Base-by-base conservation (phyloP, 2,329 filamentous ascomycete species). In the Neonectria hederae region DNA sequence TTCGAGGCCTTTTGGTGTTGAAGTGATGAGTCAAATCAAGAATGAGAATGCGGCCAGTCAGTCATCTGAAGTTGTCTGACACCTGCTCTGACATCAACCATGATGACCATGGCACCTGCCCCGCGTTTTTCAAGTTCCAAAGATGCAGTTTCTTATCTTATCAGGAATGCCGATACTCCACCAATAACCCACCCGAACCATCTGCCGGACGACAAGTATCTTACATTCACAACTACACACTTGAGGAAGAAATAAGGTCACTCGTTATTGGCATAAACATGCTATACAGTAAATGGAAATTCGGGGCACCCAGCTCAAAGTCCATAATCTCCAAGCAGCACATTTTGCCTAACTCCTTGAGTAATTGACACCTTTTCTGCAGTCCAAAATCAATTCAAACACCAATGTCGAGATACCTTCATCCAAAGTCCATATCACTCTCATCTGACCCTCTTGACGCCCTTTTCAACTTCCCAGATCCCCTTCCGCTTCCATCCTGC, bases 61-160 rank as follows among this genome's bases (percentile, higher is more conserved):
- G 35, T 38, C 35, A 38, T 38, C 14, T 8, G n/a, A 19, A 9
- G 46, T 28, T 28, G 46, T n/a, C 35, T 38, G 35, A 3, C 22
- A 8, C 45, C 22, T 43, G 19, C 40, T 8, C 21, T 66, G 79
- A 42, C n/a, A 13, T 30, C 26, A 26, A 14, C 22, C 22, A 24
- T 28, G 28, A 10, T 9, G n/a, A n/a, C n/a, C n/a, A n/a, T 65
- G 79, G 81, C 83, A 58, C 68, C 79, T 38, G 22, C 19, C 21
- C 32, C n/a, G 26, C 19, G 54, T 26, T 35, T 35, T 49, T 21
- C 26, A n/a, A 38, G 32, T n/a, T 17, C 14, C 19, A 19, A 10
- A 49, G 17, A n/a, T 7, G 17, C 48, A 5, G 48, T 17, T 51
- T 32, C 48, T 51, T 51, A 51, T 51, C 48, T 51, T 32, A 51